Conservation (phyloP, 1,284 basidiomycete species). For the Puccinia triticina region DNA sequence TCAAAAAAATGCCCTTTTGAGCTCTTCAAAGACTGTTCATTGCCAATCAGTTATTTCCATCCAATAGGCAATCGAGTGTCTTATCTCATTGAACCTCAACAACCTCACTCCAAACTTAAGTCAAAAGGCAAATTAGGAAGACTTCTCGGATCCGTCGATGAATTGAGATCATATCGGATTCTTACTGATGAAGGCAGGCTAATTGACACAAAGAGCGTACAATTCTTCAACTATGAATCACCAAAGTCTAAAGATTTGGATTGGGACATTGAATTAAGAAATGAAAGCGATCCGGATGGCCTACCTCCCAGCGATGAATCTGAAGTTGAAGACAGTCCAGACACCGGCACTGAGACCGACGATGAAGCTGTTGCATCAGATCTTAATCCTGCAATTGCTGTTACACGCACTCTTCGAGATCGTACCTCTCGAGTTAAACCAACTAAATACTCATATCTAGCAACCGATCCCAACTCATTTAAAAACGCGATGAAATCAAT, state of each 20-base stretch:
- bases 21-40: neutral
- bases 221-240: neutral
- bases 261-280: neutral
- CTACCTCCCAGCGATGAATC: neutral
- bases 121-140: neutral
- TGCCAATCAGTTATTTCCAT: neutral
- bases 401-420: neutral
- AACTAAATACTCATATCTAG: neutral
- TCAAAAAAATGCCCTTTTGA: constrained; percentile 3
- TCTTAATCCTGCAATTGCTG: neutral
- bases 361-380: no score
- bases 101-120: neutral
- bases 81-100: neutral
- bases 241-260: neutral
- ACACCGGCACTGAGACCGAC: no score
- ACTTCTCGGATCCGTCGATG: neutral
- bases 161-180: neutral
- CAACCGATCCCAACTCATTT: neutral
- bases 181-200: neutral
- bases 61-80: neutral
- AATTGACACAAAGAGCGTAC: neutral
- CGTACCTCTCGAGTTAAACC: neutral
- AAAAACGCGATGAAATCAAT: neutral
- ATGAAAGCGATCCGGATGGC: neutral
- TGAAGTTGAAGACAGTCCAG: no score